These are phyloP conservation scores for Cladosporium sp. DNA, from an alignment of 2,329 filamentous ascomycete genomes.

Conservation along the genomic window DNA sequence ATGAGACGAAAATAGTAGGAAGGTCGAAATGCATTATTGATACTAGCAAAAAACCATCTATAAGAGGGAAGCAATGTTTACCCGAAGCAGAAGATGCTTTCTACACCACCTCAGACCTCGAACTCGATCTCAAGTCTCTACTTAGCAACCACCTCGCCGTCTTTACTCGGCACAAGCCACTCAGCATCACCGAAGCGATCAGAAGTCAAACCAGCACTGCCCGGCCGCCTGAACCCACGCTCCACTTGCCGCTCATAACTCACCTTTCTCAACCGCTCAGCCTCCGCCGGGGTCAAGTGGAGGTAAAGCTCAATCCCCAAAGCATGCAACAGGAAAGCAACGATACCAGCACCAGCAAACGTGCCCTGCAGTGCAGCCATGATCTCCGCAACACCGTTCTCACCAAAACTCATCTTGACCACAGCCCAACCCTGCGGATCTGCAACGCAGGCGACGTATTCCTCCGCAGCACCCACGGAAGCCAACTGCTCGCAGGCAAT, in stretches of 20 bases:
- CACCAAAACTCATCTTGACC: slow-evolving; percentile 18
- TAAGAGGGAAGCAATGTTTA: no score
- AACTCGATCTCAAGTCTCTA: neutral
- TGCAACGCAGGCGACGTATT: slow-evolving; percentile 1
- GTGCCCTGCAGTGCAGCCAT: slow-evolving; percentile 41
- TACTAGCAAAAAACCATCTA: no score
- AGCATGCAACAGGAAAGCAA: slow-evolving; percentile 49
- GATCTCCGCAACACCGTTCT: slow-evolving; percentile 25
- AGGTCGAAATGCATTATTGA: no score
- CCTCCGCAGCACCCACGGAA: slow-evolving; percentile 28
- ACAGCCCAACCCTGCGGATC: neutral
- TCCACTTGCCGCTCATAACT: slow-evolving; percentile 55
- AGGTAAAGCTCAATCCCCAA: slow-evolving; percentile 37
- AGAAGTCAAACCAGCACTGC: slow-evolving; percentile 43
- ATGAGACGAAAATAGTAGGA: no score
- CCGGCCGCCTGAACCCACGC: slow-evolving; percentile 49
- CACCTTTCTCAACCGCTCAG: slow-evolving; percentile 50
- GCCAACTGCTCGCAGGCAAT: slow-evolving; percentile 43
- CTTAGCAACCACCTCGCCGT: neutral
- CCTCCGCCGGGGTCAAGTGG: slow-evolving; percentile 51
- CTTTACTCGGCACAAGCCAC: neutral
- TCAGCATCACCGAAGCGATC: slow-evolving; percentile 33
- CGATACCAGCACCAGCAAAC: slow-evolving; percentile 51
- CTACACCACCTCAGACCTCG: no score
- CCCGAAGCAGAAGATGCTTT: no score